phyloP scores from a whole-genome alignment of 495 filamentous ascomycete genomes.

The Sordaria brevicollis region DNA sequence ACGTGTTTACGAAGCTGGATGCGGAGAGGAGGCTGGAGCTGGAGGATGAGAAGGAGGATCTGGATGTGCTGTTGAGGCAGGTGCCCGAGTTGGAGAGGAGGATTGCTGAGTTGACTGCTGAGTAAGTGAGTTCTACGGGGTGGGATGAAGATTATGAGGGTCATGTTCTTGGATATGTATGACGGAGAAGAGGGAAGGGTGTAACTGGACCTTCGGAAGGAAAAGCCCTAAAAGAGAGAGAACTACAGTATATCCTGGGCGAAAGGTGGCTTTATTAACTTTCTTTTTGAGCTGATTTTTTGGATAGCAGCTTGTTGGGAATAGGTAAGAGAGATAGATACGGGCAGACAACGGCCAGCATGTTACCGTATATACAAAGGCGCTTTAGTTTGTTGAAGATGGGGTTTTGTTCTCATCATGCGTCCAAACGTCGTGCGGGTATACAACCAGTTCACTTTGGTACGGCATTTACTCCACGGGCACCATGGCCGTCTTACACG shows the following conservation, averaged over 20 bases:
- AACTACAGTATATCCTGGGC: background rate
- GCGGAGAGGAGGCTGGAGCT: constrained; percentile 74
- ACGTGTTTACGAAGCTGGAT: constrained; percentile 83
- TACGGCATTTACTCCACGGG: too few species aligned
- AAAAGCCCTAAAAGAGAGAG: background rate
- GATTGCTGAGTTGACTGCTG: constrained; percentile 61
- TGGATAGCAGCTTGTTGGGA: background rate
- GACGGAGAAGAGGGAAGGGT: background rate
- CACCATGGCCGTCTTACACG: too few species aligned
- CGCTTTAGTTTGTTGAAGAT: background rate
- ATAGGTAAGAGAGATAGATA: background rate
- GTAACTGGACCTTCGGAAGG: background rate
- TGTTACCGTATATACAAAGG: background rate
- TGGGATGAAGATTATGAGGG: background rate
- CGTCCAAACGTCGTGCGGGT: too few species aligned
- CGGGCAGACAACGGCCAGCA: background rate
- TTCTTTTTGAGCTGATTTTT: too few species aligned
- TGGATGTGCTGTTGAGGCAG: constrained; percentile 71
- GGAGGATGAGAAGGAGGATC: constrained; percentile 95
- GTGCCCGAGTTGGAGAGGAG: constrained; percentile 82
- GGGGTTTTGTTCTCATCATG: background rate
- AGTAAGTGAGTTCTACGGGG: background rate
- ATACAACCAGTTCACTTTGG: too few species aligned
- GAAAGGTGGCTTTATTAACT: background rate
- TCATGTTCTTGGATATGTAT: background rate